Base-by-base conservation (phyloP, 2,329 filamentous ascomycete species). In the Graphiopsis chlorocephala region DNA sequence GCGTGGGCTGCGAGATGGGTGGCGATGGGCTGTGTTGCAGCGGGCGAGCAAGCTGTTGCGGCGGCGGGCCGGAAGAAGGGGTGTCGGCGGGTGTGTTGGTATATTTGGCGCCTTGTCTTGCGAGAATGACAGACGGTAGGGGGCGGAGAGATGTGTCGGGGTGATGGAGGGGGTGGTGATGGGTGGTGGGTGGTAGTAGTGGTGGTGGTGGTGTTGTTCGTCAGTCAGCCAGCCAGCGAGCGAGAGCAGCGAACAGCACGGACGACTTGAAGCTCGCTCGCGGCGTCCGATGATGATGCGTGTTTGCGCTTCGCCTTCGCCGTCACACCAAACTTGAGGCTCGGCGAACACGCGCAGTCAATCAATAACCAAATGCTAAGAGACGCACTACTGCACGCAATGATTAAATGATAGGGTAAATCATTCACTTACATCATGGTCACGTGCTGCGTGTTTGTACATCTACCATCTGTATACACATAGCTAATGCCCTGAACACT, bases 21-120 rank as follows among this genome's bases (percentile, higher is more conserved):
- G 62, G 38, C 50, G 66, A 66, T 65, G 66, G 60, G 5, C 53
- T 31, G 55, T 57, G 58, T 64, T 65, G 59, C 64, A n/a, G 59
- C 38, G 61, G 63, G 45, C 23, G 25, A 26, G 48, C 45, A 52
- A 61, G 55, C 61, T 45, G 60, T 59, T 58, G 65, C 58, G 28
- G 64, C 61, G 59, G 65, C 48, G 33, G n/a, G 59, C 52, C 50
- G 38, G 33, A 63, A 17, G 29, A 23, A 17, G 62, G 62, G 58
- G 53, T 53, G 57, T 52, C 35, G 55, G 33, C 48, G 53, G 61
- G 61, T 61, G 48, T 63, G 52, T 35, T 14, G 28, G 12, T 61
- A 45, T 11, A 12, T 47, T 28, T 17, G 23, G 38, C 35, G 60
- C 33, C 59, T 52, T 47, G 14, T 12, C 29, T 17, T 17, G 15